phyloP scores from a whole-genome alignment of 768 basidiomycete species.

The Rhodotorula diobovata region DNA sequence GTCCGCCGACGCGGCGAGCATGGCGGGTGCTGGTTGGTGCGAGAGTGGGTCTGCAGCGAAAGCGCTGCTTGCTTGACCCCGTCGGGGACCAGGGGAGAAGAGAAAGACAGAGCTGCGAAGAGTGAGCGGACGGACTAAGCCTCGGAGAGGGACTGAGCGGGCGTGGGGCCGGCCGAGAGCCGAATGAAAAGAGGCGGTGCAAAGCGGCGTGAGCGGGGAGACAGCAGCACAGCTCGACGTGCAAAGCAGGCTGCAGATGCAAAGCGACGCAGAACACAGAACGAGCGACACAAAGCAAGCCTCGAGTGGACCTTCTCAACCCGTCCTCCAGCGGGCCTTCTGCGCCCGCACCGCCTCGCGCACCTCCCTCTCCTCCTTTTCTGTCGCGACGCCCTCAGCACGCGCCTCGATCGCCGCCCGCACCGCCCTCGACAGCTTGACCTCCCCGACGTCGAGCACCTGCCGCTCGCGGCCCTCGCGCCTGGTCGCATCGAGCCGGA shows the following conservation, averaged over 20 bases:
- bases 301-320: not conserved
- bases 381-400: not conserved
- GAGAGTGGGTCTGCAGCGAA: too few species aligned
- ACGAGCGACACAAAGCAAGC: not conserved
- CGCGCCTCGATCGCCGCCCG: not conserved
- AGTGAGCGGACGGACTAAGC: too few species aligned
- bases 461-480: constrained; percentile 16
- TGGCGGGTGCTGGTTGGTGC: too few species aligned
- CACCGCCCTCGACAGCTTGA: not conserved
- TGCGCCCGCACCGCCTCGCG: not conserved
- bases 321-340: not conserved
- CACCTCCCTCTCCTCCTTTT: not conserved
- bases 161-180: too few species aligned
- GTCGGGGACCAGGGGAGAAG: too few species aligned
- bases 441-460: not conserved
- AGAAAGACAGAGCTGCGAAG: too few species aligned
- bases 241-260: too few species aligned
- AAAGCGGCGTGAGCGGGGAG: too few species aligned
- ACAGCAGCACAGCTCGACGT: too few species aligned
- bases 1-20: not conserved
- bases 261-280: too few species aligned
- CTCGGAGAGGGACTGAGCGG: not conserved
- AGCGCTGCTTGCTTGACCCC: not conserved
- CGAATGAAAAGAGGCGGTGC: not conserved
- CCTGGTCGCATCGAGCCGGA: constrained; percentile 9